Evolutionary conservation across 441 rosid genomes (phyloP).

Genomic region (Omphalea diandra): DNA sequence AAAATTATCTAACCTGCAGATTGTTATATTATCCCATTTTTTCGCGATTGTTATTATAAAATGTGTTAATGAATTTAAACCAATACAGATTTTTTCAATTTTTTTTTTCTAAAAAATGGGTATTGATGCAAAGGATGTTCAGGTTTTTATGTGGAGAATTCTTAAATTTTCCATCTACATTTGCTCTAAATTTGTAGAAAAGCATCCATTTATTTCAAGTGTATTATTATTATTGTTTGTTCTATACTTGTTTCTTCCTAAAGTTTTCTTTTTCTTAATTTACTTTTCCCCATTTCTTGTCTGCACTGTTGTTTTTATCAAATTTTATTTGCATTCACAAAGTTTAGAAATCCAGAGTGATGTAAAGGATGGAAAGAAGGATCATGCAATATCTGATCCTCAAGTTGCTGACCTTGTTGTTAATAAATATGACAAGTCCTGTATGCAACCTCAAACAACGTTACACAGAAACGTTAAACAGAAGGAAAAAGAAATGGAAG

Average conservation of each 20-base stretch:
- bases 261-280: slow-evolving; percentile 51
- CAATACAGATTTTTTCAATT: background rate
- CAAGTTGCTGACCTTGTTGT: slow-evolving; percentile 11
- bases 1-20: too few relatives aligned
- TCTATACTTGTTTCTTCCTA: slow-evolving; percentile 52
- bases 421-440: slow-evolving; percentile 19
- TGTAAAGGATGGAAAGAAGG: slow-evolving; percentile 15
- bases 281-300: slow-evolving; percentile 48
- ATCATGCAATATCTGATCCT: slow-evolving; percentile 11
- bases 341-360: slow-evolving; percentile 10
- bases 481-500: slow-evolving; percentile 32
- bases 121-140: slow-evolving; percentile 41
- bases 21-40: too few relatives aligned
- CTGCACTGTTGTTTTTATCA: slow-evolving; percentile 32
- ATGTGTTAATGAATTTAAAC: background rate
- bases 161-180: slow-evolving; percentile 33
- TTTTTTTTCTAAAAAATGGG: slow-evolving; percentile 39
- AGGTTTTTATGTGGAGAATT: slow-evolving; percentile 36
- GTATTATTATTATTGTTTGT: slow-evolving; percentile 32
- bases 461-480: slow-evolving; percentile 42
- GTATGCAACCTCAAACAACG: slow-evolving; percentile 39
- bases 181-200: slow-evolving; percentile 36
- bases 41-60: too few relatives aligned
- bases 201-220: slow-evolving; percentile 47
- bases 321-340: slow-evolving; percentile 29